These are phyloP conservation scores for Crassisporium funariophilum DNA, from an alignment of 768 basidiomycete species.

Conservation along the genomic window DNA sequence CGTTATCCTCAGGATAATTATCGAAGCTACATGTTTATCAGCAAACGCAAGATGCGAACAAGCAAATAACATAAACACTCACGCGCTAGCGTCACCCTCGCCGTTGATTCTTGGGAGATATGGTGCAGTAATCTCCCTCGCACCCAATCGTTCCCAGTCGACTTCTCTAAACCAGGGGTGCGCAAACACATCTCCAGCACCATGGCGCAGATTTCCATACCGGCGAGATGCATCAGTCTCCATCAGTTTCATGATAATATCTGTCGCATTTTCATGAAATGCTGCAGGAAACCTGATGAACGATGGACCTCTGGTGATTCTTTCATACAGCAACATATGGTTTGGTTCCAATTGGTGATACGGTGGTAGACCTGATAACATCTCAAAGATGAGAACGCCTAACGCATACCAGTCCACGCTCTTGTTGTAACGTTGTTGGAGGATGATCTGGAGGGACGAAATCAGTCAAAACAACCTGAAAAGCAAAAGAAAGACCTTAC, in stretches of 20 bases:
- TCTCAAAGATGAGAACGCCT: conserved; percentile 96
- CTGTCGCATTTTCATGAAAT: conserved; percentile 74
- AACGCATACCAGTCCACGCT: conserved; percentile 99
- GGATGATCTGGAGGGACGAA: conserved; percentile 58
- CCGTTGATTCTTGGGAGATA: conserved; percentile 91
- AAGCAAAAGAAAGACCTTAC: conserved; percentile 35
- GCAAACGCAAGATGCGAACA: conserved; percentile 5
- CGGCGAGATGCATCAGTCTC: conserved; percentile 86
- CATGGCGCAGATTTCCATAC: conserved; percentile 87
- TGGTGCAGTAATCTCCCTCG: conserved; percentile 90
- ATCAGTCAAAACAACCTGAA: conserved; percentile 5
- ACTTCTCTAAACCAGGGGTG: conserved; percentile 96
- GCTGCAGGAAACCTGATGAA: conserved; percentile 79
- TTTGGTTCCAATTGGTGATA: conserved; percentile 89
- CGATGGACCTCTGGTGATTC: conserved; percentile 77
- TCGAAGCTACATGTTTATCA: conserved; percentile 58
- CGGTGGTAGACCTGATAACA: conserved; percentile 94
- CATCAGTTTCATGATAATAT: conserved; percentile 89
- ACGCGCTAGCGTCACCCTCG: conserved; percentile 96
- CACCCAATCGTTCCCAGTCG: conserved; percentile 80
- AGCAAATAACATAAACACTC: conserved; percentile 33
- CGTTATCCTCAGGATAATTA: conserved; percentile 76
- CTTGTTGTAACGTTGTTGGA: conserved; percentile 88
- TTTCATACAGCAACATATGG: conserved; percentile 88
- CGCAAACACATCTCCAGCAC: conserved; percentile 88